Percentiles rank a stretch among this genome's conserved stretches.
phyloP scores from a whole-genome alignment of 192 early-diverging fungal species.

The Coemansia furcata region DNA sequence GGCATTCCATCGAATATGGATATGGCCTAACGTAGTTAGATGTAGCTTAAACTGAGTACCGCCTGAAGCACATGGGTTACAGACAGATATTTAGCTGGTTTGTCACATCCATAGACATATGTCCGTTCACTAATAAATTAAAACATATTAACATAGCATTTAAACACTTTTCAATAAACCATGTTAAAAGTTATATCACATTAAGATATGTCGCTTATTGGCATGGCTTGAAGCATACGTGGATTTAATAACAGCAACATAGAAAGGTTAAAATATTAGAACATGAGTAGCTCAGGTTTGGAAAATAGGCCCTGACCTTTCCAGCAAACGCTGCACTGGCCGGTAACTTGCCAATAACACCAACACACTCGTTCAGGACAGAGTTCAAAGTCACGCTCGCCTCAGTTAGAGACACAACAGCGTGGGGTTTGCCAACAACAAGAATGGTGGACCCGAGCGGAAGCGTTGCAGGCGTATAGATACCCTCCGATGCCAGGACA shows the following conservation, averaged over 20 bases:
- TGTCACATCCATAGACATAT: background rate
- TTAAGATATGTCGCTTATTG: background rate
- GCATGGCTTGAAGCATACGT: background rate
- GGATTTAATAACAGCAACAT: background rate
- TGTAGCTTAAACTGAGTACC: background rate
- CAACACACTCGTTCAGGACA: conserved; percentile 37
- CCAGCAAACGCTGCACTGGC: conserved; percentile 16
- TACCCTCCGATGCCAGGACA: conserved; percentile 30
- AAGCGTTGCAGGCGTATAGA: conserved; percentile 55
- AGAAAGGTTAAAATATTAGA: background rate
- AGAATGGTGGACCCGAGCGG: conserved; percentile 59
- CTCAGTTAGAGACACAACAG: conserved; percentile 21
- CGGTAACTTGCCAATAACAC: conserved; percentile 26
- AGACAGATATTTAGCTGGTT: background rate
- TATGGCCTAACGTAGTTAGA: background rate
- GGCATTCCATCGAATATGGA: no score
- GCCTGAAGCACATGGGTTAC: background rate
- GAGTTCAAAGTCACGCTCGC: conserved; percentile 21
- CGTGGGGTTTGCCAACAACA: conserved; percentile 56
- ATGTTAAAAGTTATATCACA: no score
- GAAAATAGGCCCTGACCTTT: conserved; percentile 35
- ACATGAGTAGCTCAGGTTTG: conserved; percentile 42
- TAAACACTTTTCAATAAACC: no score
- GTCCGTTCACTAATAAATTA: background rate
- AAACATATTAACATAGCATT: background rate